Conservation (phyloP, 345 rosid genomes). For the Sisymbrium altissimum region DNA sequence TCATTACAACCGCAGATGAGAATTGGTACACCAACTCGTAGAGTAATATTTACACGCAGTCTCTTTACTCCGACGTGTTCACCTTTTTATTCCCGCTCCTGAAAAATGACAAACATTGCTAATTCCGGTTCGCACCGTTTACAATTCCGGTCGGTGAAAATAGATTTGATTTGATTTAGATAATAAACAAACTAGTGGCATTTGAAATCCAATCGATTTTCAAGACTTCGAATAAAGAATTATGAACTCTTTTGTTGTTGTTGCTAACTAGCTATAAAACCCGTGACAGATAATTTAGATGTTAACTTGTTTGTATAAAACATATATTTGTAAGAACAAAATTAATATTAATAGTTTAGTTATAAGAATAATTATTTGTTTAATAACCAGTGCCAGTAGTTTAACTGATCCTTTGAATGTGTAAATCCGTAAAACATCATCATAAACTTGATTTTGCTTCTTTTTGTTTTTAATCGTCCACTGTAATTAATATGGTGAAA, state of each 20-base stretch:
- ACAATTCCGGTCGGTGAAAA: not conserved
- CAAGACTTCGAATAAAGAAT: too few species aligned
- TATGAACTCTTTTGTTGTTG: too few species aligned
- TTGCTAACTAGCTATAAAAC: not conserved
- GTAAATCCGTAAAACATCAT: not conserved
- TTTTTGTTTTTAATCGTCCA: not conserved
- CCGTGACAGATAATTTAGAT: not conserved
- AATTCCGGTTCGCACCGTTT: not conserved
- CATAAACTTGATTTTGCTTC: too few species aligned
- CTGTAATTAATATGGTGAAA: not conserved
- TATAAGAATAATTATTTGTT: not conserved
- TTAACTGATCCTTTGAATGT: not conserved
- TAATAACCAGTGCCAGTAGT: not conserved
- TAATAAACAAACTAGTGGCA: too few species aligned
- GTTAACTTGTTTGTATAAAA: not conserved
- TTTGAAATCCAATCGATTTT: too few species aligned
- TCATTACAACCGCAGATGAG: not conserved
- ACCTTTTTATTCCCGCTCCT: constrained; percentile 2
- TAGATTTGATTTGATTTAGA: not conserved
- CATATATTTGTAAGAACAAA: not conserved
- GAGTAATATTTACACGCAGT: constrained; percentile 15
- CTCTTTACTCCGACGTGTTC: not conserved
- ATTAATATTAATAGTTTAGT: too few species aligned
- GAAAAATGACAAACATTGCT: not conserved
- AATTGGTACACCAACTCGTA: constrained; percentile 28